phyloP scores from a whole-genome alignment of 1,284 basidiomycete species.

The Papiliotrema nemorosa region DNA sequence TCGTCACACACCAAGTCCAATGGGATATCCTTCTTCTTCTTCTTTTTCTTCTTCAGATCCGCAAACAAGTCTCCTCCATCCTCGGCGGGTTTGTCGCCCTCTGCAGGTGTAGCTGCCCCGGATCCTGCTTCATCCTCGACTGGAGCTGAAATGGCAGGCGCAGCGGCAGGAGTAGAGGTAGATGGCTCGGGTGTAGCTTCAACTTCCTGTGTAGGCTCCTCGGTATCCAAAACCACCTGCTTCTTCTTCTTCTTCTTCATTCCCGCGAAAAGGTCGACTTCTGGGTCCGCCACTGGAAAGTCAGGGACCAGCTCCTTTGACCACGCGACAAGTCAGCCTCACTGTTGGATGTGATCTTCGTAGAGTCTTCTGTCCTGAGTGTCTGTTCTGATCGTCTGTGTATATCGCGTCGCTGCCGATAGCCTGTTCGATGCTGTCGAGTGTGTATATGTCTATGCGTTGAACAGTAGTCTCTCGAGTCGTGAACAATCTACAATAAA shows the following conservation, averaged over 20 bases:
- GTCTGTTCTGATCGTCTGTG: neutral
- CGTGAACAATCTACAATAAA: neutral
- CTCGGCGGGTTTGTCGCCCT: conserved; percentile 29
- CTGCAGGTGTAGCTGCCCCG: conserved; percentile 20
- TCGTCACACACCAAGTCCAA: conserved; percentile 39
- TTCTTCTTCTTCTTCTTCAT: conserved; percentile 56
- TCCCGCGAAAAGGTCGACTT: conserved; percentile 53
- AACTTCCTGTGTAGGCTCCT: conserved; percentile 29
- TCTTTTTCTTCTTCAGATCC: conserved; percentile 56
- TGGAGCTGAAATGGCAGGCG: conserved; percentile 20
- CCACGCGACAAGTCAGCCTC: no score
- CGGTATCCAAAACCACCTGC: conserved; percentile 47
- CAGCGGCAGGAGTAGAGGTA: conserved; percentile 23
- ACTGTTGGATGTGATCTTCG: neutral
- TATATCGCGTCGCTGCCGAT: neutral
- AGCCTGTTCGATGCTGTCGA: no score
- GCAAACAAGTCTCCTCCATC: conserved; percentile 49
- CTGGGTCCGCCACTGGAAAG: conserved; percentile 44
- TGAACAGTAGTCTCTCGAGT: neutral
- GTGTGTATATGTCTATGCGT: neutral
- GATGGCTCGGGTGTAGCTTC: conserved; percentile 29
- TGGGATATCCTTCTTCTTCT: conserved; percentile 51
- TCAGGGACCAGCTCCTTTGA: conserved; percentile 1
- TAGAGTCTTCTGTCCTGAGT: neutral
- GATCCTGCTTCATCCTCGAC: conserved; percentile 19